Evolutionary conservation across 352 stramenopile genomes (phyloP), one percentile per base, ranked within the genome.

Genomic region (Aphanomyces euteiches): DNA sequence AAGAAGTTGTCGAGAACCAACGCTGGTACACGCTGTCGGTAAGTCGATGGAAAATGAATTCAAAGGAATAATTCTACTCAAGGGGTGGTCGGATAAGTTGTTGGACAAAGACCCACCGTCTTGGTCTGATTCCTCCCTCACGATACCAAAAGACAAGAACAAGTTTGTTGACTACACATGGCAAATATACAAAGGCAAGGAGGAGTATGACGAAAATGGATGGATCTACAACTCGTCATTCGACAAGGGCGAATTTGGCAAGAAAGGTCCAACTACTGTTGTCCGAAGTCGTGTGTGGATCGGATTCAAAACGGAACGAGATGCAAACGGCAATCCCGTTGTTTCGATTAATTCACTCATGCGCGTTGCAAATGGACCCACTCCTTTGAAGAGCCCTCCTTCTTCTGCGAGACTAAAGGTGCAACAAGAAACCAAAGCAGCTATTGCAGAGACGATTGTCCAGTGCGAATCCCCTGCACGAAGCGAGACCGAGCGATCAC

Each of bases 1-100:
- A 70, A 54, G 87, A 95, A 72, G 78, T 95, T 72, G 87, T 95
- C 68, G 87, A 95, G 77, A 95, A 95, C 73, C 87, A 95, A 74
- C 84, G 87, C 36, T 95, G 87, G 87, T 93, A 89, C 54, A 75
- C 87, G 15, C 79, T 95, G 7, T 69, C 90, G 58, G 87, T 95
- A 78, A 69, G 79, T 71, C 34, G 0, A 3, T 21, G 47, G 17
- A 15, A 48, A 19, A 7, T 73, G 6, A 53, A 34, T 60, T 28
- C 15, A 21, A 47, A 28, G 37, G 40, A 19, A 50, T 34, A 21
- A 5, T 57, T 72, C 58, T 41, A 0, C 28, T 73, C 21, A 48
- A 95, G 87, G 87, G 87, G 39, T 95, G 87, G 87, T 88, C 81
- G 5, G 73, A 85, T 21, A 82, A 81, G 40, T 56, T 95, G 53